Conservation (phyloP, 2,329 filamentous ascomycete species). For the Grosmannia serpens region DNA sequence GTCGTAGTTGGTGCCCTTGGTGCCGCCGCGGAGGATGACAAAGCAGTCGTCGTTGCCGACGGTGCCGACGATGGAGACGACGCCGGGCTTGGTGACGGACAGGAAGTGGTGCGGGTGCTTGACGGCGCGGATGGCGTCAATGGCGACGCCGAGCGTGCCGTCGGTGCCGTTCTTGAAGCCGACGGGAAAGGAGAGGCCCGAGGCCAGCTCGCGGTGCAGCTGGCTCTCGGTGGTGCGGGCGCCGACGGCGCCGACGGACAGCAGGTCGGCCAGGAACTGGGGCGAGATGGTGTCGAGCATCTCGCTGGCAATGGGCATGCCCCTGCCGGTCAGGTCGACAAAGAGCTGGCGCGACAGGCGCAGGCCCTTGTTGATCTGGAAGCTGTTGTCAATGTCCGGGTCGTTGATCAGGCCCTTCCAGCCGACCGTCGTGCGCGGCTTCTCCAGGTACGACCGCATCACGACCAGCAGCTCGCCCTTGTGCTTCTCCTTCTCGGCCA, state of each 20-base stretch:
- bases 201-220: slow-evolving; percentile 87
- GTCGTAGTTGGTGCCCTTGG: slow-evolving; percentile 89
- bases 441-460: slow-evolving; percentile 98
- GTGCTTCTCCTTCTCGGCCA: slow-evolving; percentile 77
- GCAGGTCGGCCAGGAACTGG: slow-evolving; percentile 86
- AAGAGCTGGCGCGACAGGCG: slow-evolving; percentile 81
- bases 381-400: slow-evolving; percentile 94
- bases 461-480: slow-evolving; percentile 83
- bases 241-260: slow-evolving; percentile 86
- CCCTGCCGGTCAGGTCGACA: slow-evolving; percentile 78
- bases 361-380: slow-evolving; percentile 98
- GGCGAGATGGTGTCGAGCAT: slow-evolving; percentile 98
- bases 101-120: slow-evolving; percentile 92
- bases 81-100: slow-evolving; percentile 90
- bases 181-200: slow-evolving; percentile 89
- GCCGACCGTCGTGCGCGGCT: slow-evolving; percentile 92
- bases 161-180: slow-evolving; percentile 99
- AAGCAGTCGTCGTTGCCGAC: slow-evolving; percentile 95
- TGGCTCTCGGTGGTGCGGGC: slow-evolving; percentile 96
- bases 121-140: slow-evolving; percentile 91
- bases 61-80: slow-evolving; percentile 90
- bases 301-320: slow-evolving; percentile 93
- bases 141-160: slow-evolving; percentile 75
- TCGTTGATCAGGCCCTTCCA: slow-evolving; percentile 99
- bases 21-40: slow-evolving; percentile 86